Base-by-base conservation (phyloP, 257 asterid genomes). In the Striga asiatica region DNA sequence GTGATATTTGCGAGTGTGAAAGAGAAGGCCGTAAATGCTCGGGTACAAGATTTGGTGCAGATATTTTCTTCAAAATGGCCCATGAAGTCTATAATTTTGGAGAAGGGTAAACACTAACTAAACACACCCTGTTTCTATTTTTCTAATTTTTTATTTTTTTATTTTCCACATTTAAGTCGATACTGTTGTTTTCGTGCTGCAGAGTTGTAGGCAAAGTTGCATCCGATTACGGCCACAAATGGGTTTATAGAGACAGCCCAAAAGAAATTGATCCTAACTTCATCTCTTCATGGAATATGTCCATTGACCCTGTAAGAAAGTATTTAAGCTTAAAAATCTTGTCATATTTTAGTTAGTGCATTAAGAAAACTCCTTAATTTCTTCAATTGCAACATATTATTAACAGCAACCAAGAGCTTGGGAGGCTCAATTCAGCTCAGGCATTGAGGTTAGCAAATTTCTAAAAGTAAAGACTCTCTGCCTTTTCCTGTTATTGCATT, bases 191-290 rank as follows among this genome's bases (percentile, higher is more conserved):
- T 63, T 61, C n/a, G 18, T 66, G 63, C 47, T 13, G 49, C 74
- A 86, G 94, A 67, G 66, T 86, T 76, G 88, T 86, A 31, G 96
- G 96, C 5, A 83, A 83, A 74, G 82, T 86, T 67, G 96, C 96
- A 65, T 76, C 94, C 58, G 94, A 86, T 59, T 78, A 73, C 66
- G 81, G 83, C 67, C 94, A 86, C 53, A 86, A 73, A 77, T 86
- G 94, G 96, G 85, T 86, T 65, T 86, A 52, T 34, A 68, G 76
- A 68, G 96, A 86, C 42, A 67, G 67, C 66, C 66, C 67, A 38
- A 72, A 66, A 50, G 92, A 78, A 41, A 83, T 28, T 56, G 91
- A 78, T 66, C 72, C 85, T 8, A 65, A 2, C 70, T 74, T 75
- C 62, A 69, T 71, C 57, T 75, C 83, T 55, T 78, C 94, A 45